A percentile compares a stretch with the other conserved stretches of the same genome.
These are phyloP conservation scores for Aspergillus eucalypticola DNA, from an alignment of 2,329 filamentous ascomycete genomes.

Conservation along the genomic window DNA sequence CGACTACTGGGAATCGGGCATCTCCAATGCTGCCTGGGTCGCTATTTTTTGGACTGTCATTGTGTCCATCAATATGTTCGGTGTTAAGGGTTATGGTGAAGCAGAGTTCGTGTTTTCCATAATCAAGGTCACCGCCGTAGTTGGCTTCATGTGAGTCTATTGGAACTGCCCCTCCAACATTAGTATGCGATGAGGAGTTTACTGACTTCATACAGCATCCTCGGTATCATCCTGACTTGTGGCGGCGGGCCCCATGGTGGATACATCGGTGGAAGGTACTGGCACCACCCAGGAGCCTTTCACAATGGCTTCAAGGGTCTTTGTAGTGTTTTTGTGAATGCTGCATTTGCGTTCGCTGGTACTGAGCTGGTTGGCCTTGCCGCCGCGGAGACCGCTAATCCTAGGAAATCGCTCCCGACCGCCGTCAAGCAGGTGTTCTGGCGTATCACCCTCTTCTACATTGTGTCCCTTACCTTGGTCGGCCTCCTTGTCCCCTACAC, in stretches of 20 bases:
- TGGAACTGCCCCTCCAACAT: neutral
- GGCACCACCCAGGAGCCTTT: conserved; percentile 73
- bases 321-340: conserved; percentile 64
- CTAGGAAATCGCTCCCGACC: conserved; percentile 72
- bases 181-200: neutral
- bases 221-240: conserved; percentile 82
- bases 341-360: conserved; percentile 63
- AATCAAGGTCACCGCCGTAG: conserved; percentile 80
- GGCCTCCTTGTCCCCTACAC: conserved; percentile 78
- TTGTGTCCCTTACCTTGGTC: conserved; percentile 77
- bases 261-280: conserved; percentile 79
- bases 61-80: conserved; percentile 80
- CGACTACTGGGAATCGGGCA: conserved; percentile 69
- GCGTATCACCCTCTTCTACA: conserved; percentile 88
- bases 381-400: conserved; percentile 60
- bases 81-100: conserved; percentile 85
- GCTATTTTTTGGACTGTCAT: conserved; percentile 77
- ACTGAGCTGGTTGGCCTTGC: conserved; percentile 64
- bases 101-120: conserved; percentile 86
- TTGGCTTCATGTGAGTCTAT: conserved; percentile 75
- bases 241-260: conserved; percentile 71
- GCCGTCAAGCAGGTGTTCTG: conserved; percentile 95
- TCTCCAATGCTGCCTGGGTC: conserved; percentile 75
- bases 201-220: conserved; percentile 57
- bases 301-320: conserved; percentile 69